phyloP scores from a whole-genome alignment of 805 yeast genomes.

The Zygoascus tannicola region DNA sequence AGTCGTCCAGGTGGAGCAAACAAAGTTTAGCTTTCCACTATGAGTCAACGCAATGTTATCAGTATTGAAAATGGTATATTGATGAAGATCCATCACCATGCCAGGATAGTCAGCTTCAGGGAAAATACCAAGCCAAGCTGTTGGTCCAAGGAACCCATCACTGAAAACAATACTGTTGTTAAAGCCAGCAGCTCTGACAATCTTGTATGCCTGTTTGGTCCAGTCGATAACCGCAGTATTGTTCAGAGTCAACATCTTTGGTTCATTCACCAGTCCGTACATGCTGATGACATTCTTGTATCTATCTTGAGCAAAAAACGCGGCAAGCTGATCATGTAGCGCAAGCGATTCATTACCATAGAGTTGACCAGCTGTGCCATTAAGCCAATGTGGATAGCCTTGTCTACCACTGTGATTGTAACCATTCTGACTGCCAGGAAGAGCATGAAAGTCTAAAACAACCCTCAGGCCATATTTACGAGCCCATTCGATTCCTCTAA shows the following conservation, averaged over 20 bases:
- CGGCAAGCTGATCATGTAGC: conserved; percentile 44
- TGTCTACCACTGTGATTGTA: conserved; percentile 73
- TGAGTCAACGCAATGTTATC: conserved; percentile 23
- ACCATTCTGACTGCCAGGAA: conserved; percentile 80
- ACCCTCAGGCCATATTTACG: conserved; percentile 49
- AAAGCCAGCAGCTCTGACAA: conserved; percentile 45
- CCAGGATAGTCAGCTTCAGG: conserved; percentile 41
- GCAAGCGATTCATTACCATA: conserved; percentile 35
- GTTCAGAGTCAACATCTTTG: conserved; percentile 43
- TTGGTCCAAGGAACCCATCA: conserved; percentile 60
- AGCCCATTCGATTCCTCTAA: conserved; percentile 62
- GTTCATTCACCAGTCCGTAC: conserved; percentile 76
- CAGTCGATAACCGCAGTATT: conserved; percentile 44
- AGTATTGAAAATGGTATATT: conserved; percentile 61
- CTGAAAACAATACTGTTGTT: conserved; percentile 51
- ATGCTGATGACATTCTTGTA: conserved; percentile 66
- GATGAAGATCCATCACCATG: conserved; percentile 75
- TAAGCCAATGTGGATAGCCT: conserved; percentile 34
- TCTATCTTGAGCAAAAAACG: conserved; percentile 52
- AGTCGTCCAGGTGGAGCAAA: conserved; percentile 44
- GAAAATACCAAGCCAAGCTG: conserved; percentile 54
- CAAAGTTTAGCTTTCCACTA: conserved; percentile 22
- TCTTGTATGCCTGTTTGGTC: conserved; percentile 45
- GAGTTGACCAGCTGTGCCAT: conserved; percentile 39
- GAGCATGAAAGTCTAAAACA: conserved; percentile 73